phyloP scores from a whole-genome alignment of 306 rosid species.

The Acacia acuminata region DNA sequence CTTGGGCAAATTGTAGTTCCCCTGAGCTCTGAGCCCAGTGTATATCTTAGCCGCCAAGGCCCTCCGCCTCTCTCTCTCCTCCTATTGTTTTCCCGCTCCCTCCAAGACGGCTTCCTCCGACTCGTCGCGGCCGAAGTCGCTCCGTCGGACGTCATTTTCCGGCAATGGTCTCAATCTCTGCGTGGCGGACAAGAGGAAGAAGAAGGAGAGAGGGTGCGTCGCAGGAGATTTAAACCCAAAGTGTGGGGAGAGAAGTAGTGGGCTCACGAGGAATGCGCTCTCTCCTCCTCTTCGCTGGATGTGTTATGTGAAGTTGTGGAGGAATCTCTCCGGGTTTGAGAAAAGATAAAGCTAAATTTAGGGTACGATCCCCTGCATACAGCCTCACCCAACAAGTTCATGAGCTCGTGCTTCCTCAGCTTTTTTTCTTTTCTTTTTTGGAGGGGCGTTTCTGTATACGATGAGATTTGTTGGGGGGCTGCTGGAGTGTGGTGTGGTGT shows the following conservation, averaged over 20 bases:
- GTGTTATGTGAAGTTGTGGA: slow-evolving; percentile 25
- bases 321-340: slow-evolving; percentile 38
- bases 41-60: slow-evolving; percentile 83
- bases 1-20: slow-evolving; percentile 79
- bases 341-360: slow-evolving; percentile 29
- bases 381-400: background rate
- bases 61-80: slow-evolving; percentile 76
- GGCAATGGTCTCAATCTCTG: background rate
- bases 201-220: slow-evolving; percentile 15
- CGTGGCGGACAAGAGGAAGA: background rate
- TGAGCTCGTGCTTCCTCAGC: background rate
- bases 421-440: background rate
- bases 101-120: slow-evolving; percentile 85
- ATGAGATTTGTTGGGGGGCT: slow-evolving; percentile 34
- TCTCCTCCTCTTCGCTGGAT: slow-evolving; percentile 42
- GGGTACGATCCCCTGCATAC: background rate
- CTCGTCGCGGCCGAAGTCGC: slow-evolving; percentile 66
- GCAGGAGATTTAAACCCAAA: slow-evolving; percentile 47
- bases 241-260: slow-evolving; percentile 2
- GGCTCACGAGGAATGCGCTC: slow-evolving; percentile 64
- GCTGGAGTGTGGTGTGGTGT: slow-evolving; percentile 33
- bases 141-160: slow-evolving; percentile 82
- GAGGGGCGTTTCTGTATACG: background rate
- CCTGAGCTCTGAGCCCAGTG: slow-evolving; percentile 79
- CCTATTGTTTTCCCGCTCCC: slow-evolving; percentile 85